Base-by-base conservation (phyloP, 2,329 filamentous ascomycete genomes). In the Ambrosiella cleistominuta region DNA sequence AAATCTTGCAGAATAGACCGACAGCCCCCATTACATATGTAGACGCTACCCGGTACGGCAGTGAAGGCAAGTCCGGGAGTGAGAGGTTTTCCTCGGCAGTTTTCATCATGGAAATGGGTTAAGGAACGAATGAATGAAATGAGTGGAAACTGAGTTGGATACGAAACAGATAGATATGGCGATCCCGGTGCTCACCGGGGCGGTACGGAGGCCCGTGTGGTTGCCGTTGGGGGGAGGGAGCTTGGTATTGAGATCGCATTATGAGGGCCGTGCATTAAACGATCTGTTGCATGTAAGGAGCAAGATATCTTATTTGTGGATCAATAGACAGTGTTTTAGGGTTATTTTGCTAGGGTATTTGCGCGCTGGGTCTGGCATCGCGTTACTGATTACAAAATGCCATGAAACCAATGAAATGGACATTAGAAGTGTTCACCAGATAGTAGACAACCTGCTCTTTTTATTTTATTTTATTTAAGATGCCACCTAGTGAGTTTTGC, bases 11-110 rank as follows among this genome's bases (percentile, higher is more conserved):
- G 6, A 94, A 63, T 36, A 82, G 70, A 53, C 83, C 85, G 0
- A 88, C 83, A 9, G 83, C 69, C 64, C 85, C 83, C 77, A 95
- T 88, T 42, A 86, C 78, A 62, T 82, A 72, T 56, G 82, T 75
- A n/a, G 89, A 94, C 40, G 78, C 78, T 58, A 82, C 71, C 62
- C 86, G 84, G 85, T 86, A 89, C 70, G 81, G 72, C 60, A 83
- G 70, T 65, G 79, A 78, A 37, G 82, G 82, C 68, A 76, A 71
- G 59, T 65, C 64, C 35, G 64, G 66, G 15, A 62, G 61, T 38
- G 37, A 27, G 9, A 39, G 9, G 15, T n/a, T 38, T 17, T 54
- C 35, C n/a, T 39, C 11, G 2, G 19, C 27, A 9, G 19, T 17
- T 40, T 47, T 57, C 15, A 35, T 13, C 1, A 17, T 5, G 55